Conservation (phyloP, 495 filamentous ascomycete genomes). For the Filosporella fistucella region DNA sequence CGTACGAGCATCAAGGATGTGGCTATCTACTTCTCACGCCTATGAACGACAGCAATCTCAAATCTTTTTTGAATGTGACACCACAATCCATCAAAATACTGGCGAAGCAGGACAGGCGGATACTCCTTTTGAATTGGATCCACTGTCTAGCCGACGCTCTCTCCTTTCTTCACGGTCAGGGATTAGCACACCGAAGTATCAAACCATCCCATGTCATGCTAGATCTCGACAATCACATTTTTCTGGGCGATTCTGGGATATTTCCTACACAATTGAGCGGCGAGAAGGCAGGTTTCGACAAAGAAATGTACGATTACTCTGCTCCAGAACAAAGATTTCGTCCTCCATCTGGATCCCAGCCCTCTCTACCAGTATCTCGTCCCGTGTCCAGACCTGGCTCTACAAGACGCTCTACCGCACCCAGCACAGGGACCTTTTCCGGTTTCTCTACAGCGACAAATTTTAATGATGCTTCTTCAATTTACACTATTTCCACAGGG, state of each 20-base stretch:
- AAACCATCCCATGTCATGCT: conserved; percentile 79
- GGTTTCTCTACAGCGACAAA: conserved; percentile 7
- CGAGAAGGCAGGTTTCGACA: conserved; percentile 50
- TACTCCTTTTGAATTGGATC: conserved; percentile 75
- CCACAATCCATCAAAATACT: conserved; percentile 66
- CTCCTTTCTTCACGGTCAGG: conserved; percentile 69
- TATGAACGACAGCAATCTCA: conserved; percentile 69
- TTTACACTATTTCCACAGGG: conserved; percentile 10
- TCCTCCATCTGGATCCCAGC: conserved; percentile 9
- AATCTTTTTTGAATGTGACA: conserved; percentile 66
- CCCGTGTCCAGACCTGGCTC: too few relatives aligned
- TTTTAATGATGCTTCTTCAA: not conserved
- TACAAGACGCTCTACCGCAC: conserved; percentile 10
- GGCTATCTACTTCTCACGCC: conserved; percentile 78
- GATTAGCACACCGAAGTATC: conserved; percentile 73
- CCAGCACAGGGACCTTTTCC: conserved; percentile 11
- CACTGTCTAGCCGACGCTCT: conserved; percentile 79
- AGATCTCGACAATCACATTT: conserved; percentile 64
- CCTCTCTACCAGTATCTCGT: conserved; percentile 40
- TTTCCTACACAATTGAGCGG: conserved; percentile 44
- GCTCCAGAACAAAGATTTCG: conserved; percentile 71
- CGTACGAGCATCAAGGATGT: conserved; percentile 67
- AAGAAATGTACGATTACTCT: conserved; percentile 83
- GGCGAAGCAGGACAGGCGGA: conserved; percentile 64
- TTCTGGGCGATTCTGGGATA: conserved; percentile 67